phyloP scores from a whole-genome alignment of 345 rosid genomes.

The Acer saccharum region DNA sequence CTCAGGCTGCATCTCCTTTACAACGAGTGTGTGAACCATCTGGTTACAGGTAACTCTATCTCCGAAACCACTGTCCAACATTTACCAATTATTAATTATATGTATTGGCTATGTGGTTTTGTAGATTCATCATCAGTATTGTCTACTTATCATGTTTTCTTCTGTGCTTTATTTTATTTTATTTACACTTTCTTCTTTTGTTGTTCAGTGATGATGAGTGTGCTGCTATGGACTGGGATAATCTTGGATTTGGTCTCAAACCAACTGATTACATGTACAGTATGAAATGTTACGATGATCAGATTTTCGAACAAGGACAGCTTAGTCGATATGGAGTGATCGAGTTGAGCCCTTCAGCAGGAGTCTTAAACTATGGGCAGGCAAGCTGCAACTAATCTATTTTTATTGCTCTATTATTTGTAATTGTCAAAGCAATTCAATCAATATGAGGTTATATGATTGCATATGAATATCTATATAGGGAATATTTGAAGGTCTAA shows the following conservation, averaged over 20 bases:
- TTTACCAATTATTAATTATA: too few relatives aligned
- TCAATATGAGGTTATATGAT: background rate
- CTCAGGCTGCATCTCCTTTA: conserved; percentile 41
- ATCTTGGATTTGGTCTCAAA: conserved; percentile 64
- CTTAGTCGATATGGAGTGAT: conserved; percentile 59
- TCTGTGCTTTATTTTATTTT: background rate
- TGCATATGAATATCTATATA: conserved; percentile 10
- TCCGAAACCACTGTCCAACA: too few relatives aligned
- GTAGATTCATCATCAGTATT: too few relatives aligned
- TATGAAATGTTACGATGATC: conserved; percentile 55
- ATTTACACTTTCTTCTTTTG: background rate
- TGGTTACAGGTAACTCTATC: conserved; percentile 27
- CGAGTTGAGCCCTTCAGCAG: conserved; percentile 78
- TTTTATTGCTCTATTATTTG: background rate
- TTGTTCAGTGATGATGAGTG: conserved; percentile 42
- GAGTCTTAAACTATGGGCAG: conserved; percentile 89
- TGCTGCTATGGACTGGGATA: conserved; percentile 82
- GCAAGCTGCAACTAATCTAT: conserved; percentile 31
- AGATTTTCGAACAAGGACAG: conserved; percentile 46
- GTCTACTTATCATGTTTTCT: background rate
- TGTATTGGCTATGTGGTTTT: too few relatives aligned
- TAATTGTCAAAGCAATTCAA: too few relatives aligned
- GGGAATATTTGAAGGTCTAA: conserved; percentile 83
- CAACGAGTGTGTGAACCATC: conserved; percentile 27
- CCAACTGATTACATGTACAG: conserved; percentile 79